A percentile compares a stretch with the other conserved stretches of the same genome.
Conservation (phyloP, 441 rosid genomes). For the Capsella rubella region DNA sequence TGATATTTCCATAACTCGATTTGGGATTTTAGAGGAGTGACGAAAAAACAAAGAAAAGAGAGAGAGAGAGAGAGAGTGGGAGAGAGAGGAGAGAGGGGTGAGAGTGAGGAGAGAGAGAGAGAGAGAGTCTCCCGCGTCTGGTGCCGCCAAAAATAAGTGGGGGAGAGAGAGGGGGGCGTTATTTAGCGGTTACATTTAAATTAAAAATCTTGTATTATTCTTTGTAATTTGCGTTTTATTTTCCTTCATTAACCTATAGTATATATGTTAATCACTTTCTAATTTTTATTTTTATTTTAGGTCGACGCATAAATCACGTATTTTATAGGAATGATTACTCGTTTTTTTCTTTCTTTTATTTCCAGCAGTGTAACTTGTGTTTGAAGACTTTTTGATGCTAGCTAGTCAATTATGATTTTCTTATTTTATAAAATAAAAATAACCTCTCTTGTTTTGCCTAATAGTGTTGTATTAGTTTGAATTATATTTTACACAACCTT, state of each 20-base stretch:
- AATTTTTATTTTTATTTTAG: neutral
- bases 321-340: slow-evolving; percentile 38
- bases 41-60: slow-evolving; percentile 28
- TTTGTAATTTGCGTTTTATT: neutral
- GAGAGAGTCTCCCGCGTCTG: slow-evolving; percentile 60
- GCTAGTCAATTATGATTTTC: slow-evolving; percentile 40
- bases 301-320: neutral
- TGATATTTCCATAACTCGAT: slow-evolving; percentile 27
- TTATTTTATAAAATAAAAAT: neutral
- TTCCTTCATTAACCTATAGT: slow-evolving; percentile 6
- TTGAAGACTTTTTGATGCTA: slow-evolving; percentile 44
- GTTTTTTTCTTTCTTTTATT: neutral
- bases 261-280: neutral
- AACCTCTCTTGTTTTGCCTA: neutral
- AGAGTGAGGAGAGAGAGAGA: slow-evolving; percentile 35
- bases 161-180: slow-evolving; percentile 55
- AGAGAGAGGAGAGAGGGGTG: slow-evolving; percentile 34
- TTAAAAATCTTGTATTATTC: neutral
- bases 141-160: slow-evolving; percentile 94
- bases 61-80: slow-evolving; percentile 36
- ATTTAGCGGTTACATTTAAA: slow-evolving; percentile 59
- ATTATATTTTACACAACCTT: too few species aligned
- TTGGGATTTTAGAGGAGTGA: slow-evolving; percentile 39
- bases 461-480: too few species aligned
- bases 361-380: slow-evolving; percentile 36